Evolutionary conservation across 169 alveolate species (phyloP), one percentile per base, ranked within the genome.

Genomic region (Theileria luwenshuni): DNA sequence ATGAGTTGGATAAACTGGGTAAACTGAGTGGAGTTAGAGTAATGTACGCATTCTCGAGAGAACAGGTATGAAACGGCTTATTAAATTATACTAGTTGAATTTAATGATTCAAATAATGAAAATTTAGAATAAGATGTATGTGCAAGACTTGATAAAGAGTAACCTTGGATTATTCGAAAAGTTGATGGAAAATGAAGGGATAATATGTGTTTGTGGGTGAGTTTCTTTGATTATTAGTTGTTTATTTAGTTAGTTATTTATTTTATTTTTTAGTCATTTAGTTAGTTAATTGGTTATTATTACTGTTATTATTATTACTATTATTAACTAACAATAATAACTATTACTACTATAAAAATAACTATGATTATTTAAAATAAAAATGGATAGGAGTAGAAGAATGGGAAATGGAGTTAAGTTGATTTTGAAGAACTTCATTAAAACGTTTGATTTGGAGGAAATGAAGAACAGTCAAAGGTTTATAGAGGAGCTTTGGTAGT

Each of bases 401-500:
- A 81, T 81, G 89, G 89, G 89, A 3, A 74, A 72, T 12, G 77
- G 68, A 60, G 65, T 81, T 43, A 73, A 74, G 64, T 69, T 71
- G 10, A 73, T 79, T 17, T n/a, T 79, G 10, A 63, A 70, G n/a
- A 74, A 64, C 28, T 72, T 59, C 56, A 45, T 72, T 3, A 58
- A 21, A 0, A 13, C 28, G 12, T 15, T 21, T 28, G 76, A 65
- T 27, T 60, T 77, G 1, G 83, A 64, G 43, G 76, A 41, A 7
- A 51, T 84, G 33, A 87, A 83, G 56, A 56, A 69, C 51, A 42
- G 38, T 7, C 81, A 83, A 1, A 75, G 74, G 27, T 83, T 72
- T 56, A 63, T 84, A 2, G 89, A 88, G 54, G 93, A 88, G 61
- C 74, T 71, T 47, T 88, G 93, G 93, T 84, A 68, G 35, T n/a